These are phyloP conservation scores for Ceriops decandra DNA, from an alignment of 345 rosid genomes.

Conservation along the genomic window DNA sequence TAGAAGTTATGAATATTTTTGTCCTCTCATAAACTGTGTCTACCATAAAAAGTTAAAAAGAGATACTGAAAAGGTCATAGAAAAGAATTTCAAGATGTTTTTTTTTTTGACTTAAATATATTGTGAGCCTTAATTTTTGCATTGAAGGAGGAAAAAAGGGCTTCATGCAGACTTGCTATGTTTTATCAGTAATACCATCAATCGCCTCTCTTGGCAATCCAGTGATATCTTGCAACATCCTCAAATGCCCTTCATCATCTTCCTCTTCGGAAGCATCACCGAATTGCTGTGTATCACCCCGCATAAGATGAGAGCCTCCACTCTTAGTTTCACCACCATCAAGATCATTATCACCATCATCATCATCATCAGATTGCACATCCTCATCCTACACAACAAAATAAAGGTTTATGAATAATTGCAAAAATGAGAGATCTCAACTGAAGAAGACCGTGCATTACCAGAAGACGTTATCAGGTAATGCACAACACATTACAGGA, in stretches of 20 bases:
- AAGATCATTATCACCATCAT: conserved; percentile 13
- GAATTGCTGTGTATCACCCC: neutral
- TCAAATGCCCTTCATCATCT: conserved; percentile 52
- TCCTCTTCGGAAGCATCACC: conserved; percentile 44
- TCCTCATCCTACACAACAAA: conserved; percentile 62
- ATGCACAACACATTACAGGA: neutral
- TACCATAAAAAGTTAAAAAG: too few species aligned
- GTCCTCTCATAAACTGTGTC: too few species aligned
- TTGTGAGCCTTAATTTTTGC: too few species aligned
- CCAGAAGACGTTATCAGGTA: neutral
- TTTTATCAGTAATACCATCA: conserved; percentile 40
- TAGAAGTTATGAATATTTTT: too few species aligned
- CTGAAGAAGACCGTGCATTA: neutral
- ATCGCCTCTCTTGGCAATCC: conserved; percentile 81
- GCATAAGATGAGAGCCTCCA: neutral
- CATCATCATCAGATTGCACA: conserved; percentile 53
- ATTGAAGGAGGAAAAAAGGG: neutral
- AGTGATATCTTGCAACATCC: conserved; percentile 78
- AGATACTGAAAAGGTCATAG: too few species aligned
- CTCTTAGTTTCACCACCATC: conserved; percentile 4
- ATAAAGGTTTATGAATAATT: neutral
- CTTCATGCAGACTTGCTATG: neutral
- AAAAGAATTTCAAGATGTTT: too few species aligned
- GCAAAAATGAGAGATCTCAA: neutral
- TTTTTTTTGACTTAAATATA: too few species aligned